phyloP scores from a whole-genome alignment of 306 rosid genomes.

The Cucumis hystrix region DNA sequence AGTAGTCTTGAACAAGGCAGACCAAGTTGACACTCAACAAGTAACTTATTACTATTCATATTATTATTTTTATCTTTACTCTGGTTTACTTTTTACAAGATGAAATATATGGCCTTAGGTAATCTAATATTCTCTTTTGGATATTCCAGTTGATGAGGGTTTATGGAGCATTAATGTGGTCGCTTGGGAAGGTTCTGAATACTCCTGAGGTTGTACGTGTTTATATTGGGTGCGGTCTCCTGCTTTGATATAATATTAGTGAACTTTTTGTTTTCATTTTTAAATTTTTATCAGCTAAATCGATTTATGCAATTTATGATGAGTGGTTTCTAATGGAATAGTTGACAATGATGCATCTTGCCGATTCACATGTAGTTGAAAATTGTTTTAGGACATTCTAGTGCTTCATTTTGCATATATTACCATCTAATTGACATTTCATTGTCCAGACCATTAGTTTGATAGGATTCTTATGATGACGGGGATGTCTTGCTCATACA shows the following conservation, averaged over 20 bases:
- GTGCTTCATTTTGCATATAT: background rate
- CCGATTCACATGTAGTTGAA: background rate
- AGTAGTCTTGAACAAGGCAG: slow-evolving; percentile 87
- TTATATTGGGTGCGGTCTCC: slow-evolving; percentile 68
- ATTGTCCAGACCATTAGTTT: background rate
- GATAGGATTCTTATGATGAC: background rate
- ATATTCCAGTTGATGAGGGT: slow-evolving; percentile 77
- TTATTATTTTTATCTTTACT: background rate
- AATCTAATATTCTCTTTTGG: background rate
- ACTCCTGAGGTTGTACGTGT: slow-evolving; percentile 90
- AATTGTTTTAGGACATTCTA: background rate
- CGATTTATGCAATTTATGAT: background rate
- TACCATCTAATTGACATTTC: background rate
- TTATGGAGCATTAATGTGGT: slow-evolving; percentile 98
- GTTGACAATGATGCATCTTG: background rate
- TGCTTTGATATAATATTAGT: background rate
- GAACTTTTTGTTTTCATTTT: background rate
- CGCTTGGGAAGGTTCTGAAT: slow-evolving; percentile 90
- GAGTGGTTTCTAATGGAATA: background rate
- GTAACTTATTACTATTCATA: slow-evolving; percentile 18
- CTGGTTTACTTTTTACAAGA: background rate
- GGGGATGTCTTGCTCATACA: background rate
- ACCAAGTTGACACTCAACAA: slow-evolving; percentile 93
- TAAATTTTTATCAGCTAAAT: background rate
- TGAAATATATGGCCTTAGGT: background rate